Conservation (phyloP, 441 rosid genomes). For the Adansonia madagascariensis region DNA sequence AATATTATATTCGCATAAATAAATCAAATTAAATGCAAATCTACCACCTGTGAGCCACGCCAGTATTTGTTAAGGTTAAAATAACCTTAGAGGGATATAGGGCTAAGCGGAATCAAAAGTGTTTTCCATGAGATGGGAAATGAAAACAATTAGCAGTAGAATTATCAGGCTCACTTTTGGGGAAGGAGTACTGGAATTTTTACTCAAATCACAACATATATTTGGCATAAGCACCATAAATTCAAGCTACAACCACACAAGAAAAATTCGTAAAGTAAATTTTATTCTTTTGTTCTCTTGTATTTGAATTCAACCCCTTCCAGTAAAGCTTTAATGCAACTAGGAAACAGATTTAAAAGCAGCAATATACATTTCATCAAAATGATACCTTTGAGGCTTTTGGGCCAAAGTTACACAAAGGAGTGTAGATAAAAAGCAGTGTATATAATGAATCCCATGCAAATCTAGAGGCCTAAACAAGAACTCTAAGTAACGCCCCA, state of each 20-base stretch:
- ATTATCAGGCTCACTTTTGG: neutral
- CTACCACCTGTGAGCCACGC: neutral
- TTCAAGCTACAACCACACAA: neutral
- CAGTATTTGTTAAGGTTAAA: neutral
- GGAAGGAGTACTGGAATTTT: too few relatives aligned
- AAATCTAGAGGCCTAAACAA: neutral
- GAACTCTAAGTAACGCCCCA: neutral
- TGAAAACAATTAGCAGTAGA: neutral
- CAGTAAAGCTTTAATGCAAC: neutral
- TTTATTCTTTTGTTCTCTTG: neutral
- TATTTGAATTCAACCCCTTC: neutral
- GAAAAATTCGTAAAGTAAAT: neutral
- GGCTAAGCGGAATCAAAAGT: neutral
- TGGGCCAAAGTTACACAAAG: neutral
- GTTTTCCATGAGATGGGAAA: neutral
- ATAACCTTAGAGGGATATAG: neutral
- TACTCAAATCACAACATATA: neutral
- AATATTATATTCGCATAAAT: neutral
- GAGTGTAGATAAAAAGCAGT: neutral
- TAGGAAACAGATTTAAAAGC: neutral
- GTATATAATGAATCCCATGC: neutral
- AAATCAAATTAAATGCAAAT: neutral
- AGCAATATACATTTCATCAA: neutral
- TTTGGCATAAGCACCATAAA: neutral
- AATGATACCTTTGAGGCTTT: neutral